Evolutionary conservation across 345 rosid species (phyloP), one percentile per base, ranked within the genome.

Genomic region (Dimocarpus longan): DNA sequence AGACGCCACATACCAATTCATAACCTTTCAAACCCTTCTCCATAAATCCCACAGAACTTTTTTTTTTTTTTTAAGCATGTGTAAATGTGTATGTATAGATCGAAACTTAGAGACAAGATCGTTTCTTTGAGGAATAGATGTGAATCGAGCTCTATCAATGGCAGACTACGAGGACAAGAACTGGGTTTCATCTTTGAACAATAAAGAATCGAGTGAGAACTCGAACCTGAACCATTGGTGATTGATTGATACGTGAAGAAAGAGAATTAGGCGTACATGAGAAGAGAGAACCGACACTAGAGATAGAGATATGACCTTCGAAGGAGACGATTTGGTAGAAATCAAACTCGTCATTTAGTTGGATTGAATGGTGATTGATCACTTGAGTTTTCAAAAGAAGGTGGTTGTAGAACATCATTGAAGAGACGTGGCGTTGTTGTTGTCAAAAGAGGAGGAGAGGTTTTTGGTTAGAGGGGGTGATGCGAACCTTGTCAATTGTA

Each of bases 231-330:
- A 66, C 89, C 28, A 26, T 26, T 26, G 21, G 28, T 54, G 32
- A 73, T 10, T 60, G 10, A 21, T 63, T 5, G 54, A 21, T n/a
- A 13, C 6, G 16, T 15, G 13, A 13, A 13, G 19, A 52, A 4
- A 4, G 19, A 52, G 19, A 24, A 62, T 22, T 76, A 16, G 62
- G 62, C 71, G 63, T 44, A 87, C 98, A 92, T 19, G 99, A 95
- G 82, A 93, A 97, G 62, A 95, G 96, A 78, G 98, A 95, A 59
- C 98, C 97, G 86, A 95, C 92, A 81, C 99, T 98, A 82, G 95
- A 84, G 73, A 95, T 88, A 70, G 99, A 93, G 81, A 95, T 90
- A 78, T 73, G 89, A 48, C 92, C 93, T 19, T 81, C 80, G 66
- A 93, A 84, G 3, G 93, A 84, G 73, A 89, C 69, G 42, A 91